Evolutionary conservation across 345 rosid genomes (phyloP), one percentile per base, ranked within the genome.

Genomic region (Rhizophora mangle): DNA sequence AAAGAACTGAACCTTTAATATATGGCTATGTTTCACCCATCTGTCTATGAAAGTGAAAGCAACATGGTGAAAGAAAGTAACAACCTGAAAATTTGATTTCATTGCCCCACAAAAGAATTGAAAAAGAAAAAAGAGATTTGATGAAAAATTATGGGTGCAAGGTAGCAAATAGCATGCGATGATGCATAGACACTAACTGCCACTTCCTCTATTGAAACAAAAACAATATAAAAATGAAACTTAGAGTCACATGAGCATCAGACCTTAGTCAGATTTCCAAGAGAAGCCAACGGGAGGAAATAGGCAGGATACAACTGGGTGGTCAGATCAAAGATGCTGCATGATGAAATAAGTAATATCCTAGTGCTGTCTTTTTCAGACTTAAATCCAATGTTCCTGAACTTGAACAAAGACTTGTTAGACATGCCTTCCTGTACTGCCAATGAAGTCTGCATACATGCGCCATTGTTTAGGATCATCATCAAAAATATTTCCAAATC

Each of bases 401-500:
- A 74, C 57, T 55, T 18, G 37, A 64, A 65, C 31, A 18, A 43
- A 67, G 37, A 36, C 19, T 62, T 69, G 22, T 34, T 31, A 60
- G 0, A 79, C 79, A 77, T 60, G 89, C 97, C 97, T 87, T 83
- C 99, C 99, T 63, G 97, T 84, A 73, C 97, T 94, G 80, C 99
- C 99, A 69, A 94, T 91, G 81, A 94, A 87, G 78, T 94, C 99
- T 0, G 99, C 99, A 82, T 91, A 94, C 97, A 94, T 89, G 70
- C 98, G 97, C 99, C 99, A 94, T 60, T 94, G 97, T 80, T 91
- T 94, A 47, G 99, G 99, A 86, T 91, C 96, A 79, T 88, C 96
- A 65, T 94, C 99, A 74, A 91, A 94, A 73, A 94, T 90, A 73
- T 81, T 84, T 64, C 98, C 95, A 67, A 91, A 94, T 60, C 96